These are phyloP conservation scores for Lipomyces lipofer DNA, from an alignment of 805 yeast species.

Conservation along the genomic window DNA sequence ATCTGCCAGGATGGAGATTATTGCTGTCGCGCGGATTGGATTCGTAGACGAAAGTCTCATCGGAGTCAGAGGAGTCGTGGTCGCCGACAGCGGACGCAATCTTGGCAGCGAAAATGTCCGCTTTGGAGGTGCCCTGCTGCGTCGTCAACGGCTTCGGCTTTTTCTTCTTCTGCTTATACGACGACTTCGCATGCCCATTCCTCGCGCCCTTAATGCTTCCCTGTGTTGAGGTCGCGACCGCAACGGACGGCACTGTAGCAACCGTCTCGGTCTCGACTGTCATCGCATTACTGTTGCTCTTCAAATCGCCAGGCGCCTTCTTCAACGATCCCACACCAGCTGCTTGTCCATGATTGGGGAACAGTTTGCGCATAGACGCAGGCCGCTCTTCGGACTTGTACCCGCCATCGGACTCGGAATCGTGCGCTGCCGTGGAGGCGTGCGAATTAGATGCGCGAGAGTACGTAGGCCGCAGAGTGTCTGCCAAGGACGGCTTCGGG, in stretches of 20 bases:
- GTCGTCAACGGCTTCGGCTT: constrained; percentile 13
- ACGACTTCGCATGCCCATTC: constrained; percentile 14
- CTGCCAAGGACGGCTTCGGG: too few species aligned
- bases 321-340: constrained; percentile 11
- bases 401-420: constrained; percentile 27
- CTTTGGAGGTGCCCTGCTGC: constrained; percentile 52
- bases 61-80: constrained; percentile 81
- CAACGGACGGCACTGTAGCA: constrained; percentile 47
- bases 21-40: constrained; percentile 39
- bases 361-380: constrained; percentile 14
- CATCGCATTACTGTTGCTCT: constrained; percentile 37
- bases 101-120: constrained; percentile 93
- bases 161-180: constrained; percentile 23
- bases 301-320: constrained; percentile 5
- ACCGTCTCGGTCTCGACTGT: constrained; percentile 67
- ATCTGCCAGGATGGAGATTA: constrained; percentile 13
- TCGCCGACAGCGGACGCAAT: constrained; percentile 93
- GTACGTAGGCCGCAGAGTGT: not conserved
- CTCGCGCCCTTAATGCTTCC: constrained; percentile 24
- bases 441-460: not conserved
- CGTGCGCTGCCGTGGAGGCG: constrained; percentile 2
- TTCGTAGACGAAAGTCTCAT: constrained; percentile 96
- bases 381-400: constrained; percentile 26
- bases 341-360: constrained; percentile 2
- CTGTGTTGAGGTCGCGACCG: constrained; percentile 28